Base-by-base conservation (phyloP, 2,329 filamentous ascomycete species). In the Magnaporthiopsis incrustans region DNA sequence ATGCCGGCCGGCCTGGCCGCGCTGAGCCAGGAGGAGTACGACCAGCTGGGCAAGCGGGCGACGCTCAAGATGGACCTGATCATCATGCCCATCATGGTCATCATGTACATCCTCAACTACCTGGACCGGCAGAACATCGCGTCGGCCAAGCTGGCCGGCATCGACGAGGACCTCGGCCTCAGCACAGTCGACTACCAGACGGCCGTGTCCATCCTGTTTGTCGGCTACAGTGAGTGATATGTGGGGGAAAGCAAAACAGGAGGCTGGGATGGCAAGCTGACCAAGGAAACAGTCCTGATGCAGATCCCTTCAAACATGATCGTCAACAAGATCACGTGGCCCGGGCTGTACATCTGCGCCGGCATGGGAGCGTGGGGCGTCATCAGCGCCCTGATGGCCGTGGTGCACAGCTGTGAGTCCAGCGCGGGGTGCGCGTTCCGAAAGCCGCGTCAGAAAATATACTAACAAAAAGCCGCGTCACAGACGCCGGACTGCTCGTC, bases 311-410 rank as follows among this genome's bases (percentile, higher is more conserved):
- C 72, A 32, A 78, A 77, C 66, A 71, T 78, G 64, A 65, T 76
- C 10, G 67, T 75, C 7, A 72, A 71, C 62, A 69, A 72, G 64
- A 64, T 77, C 66, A 66, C 65, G 15, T 78, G 77, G 63, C 82
- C 82, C 6, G 79, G 76, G 0, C 67, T 82, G 30, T 84, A 83
- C 66, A 78, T 84, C 10, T 81, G 81, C n/a, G 66, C 67, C 8
- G 79, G 76, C 10, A 82, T 83, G 75, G 71, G 78, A 1, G 67
- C 80, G 18, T 84, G 81, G 81, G 81, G 81, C 3, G 65, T 75
- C 22, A 77, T 84, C 15, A 82, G 80, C 8, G 78, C 75, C 6
- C 70, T 75, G 8, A 84, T 79, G n/a, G 80, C 81, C 1, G 77
- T 75, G 1, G 79, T 79, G 1, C 74, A 82, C 32, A 78, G 69